phyloP scores from a whole-genome alignment of 2,329 filamentous ascomycete species.

The Hortaea sp. region DNA sequence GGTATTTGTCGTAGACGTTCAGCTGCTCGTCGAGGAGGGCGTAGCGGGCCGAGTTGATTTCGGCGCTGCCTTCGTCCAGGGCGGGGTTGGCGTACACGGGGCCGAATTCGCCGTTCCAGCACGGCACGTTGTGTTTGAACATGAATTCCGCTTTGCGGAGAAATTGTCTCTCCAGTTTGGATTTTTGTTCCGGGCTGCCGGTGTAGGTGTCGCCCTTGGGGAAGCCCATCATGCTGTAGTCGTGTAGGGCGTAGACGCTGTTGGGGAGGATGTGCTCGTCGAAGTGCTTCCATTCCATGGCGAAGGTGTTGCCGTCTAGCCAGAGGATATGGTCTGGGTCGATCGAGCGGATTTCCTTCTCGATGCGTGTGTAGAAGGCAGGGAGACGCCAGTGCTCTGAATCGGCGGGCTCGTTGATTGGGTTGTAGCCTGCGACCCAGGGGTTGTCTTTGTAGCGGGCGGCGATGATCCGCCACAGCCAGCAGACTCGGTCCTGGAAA shows the following conservation, averaged over 20 bases:
- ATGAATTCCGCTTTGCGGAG: slow-evolving; percentile 41
- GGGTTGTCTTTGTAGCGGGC: slow-evolving; percentile 35
- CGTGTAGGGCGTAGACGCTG: slow-evolving; percentile 42
- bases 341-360: slow-evolving; percentile 36
- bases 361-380: slow-evolving; percentile 37
- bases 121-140: slow-evolving; percentile 30
- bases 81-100: slow-evolving; percentile 37
- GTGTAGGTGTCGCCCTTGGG: slow-evolving; percentile 33
- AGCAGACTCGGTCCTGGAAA: slow-evolving; percentile 40
- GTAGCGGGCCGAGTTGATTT: slow-evolving; percentile 33
- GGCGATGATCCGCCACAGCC: slow-evolving; percentile 41
- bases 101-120: slow-evolving; percentile 42
- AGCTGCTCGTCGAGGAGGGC: slow-evolving; percentile 37
- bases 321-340: slow-evolving; percentile 40
- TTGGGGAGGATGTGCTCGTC: slow-evolving; percentile 31
- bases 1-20: slow-evolving; percentile 41
- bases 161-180: slow-evolving; percentile 34
- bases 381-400: slow-evolving; percentile 36
- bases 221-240: slow-evolving; percentile 45
- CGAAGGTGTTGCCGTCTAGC: slow-evolving; percentile 28
- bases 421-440: slow-evolving; percentile 43
- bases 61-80: slow-evolving; percentile 29
- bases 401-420: slow-evolving; percentile 43
- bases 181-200: slow-evolving; percentile 34
- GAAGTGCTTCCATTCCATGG: slow-evolving; percentile 35